phyloP scores from a whole-genome alignment of 148 eudicot genomes.

The Heliamphora exappendiculata region DNA sequence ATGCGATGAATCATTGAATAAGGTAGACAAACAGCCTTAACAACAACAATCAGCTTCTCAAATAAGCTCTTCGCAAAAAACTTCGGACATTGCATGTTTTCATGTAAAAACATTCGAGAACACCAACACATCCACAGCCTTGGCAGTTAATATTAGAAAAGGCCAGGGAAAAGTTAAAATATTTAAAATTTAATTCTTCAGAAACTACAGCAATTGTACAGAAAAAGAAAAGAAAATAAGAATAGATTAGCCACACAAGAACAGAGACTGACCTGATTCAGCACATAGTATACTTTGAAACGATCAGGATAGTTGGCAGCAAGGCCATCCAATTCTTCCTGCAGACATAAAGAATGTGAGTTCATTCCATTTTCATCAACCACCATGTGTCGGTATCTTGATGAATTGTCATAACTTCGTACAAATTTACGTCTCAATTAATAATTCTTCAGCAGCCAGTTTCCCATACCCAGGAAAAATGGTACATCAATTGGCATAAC shows the following conservation, averaged over 20 bases:
- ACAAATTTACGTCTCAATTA: not conserved
- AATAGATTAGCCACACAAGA: not conserved
- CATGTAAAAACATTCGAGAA: not conserved
- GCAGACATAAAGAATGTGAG: slow-evolving; percentile 9
- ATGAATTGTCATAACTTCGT: not conserved
- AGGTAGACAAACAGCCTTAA: not conserved
- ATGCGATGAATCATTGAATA: not conserved
- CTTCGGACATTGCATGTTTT: not conserved
- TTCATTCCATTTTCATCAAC: not conserved
- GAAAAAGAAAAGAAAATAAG: not conserved
- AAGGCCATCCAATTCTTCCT: slow-evolving; percentile 77
- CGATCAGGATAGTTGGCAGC: slow-evolving; percentile 54
- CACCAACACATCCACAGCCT: not conserved
- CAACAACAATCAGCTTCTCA: not conserved
- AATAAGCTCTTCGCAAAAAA: not conserved
- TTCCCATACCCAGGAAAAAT: not conserved
- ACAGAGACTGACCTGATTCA: slow-evolving; percentile 54
- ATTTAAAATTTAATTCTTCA: not conserved
- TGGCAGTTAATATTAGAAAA: not conserved
- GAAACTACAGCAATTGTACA: not conserved
- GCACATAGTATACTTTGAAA: slow-evolving; percentile 63
- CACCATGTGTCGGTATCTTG: not conserved
- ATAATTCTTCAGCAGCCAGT: not conserved
- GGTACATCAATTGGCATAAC: not conserved
- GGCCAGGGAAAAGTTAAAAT: not conserved